These are phyloP conservation scores for Coemansia sp. DNA, from an alignment of 192 early-diverging fungal genomes.

Conservation along the genomic window DNA sequence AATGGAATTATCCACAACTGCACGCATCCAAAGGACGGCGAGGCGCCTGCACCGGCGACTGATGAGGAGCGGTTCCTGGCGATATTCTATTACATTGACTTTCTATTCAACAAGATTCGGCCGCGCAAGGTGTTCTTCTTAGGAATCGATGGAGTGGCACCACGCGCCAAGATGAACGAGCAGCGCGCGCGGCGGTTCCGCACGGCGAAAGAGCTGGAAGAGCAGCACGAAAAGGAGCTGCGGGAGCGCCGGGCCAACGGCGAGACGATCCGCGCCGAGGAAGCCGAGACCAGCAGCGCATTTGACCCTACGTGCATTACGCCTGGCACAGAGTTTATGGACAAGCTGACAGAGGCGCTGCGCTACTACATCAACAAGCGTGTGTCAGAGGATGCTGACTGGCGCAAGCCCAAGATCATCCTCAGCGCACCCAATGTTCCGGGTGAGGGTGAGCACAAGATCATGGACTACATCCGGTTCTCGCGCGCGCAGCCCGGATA, in stretches of 20 bases:
- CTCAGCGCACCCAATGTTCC: constrained; percentile 93
- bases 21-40: constrained; percentile 65
- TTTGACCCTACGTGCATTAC: constrained; percentile 99
- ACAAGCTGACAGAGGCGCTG: constrained; percentile 78
- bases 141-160: constrained; percentile 98
- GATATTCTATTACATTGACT: constrained; percentile 95
- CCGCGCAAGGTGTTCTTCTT: constrained; percentile 95
- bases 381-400: constrained; percentile 84
- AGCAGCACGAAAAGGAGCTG: constrained; percentile 31
- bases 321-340: constrained; percentile 97
- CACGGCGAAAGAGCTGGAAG: constrained; percentile 73
- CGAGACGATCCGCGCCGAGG: constrained; percentile 49
- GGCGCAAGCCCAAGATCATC: constrained; percentile 84
- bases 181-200: constrained; percentile 97
- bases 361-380: constrained; percentile 86
- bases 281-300: constrained; percentile 53
- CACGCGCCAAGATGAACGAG: constrained; percentile 99
- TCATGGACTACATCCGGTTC: constrained; percentile 94
- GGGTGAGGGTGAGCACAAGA: constrained; percentile 99
- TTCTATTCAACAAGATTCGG: constrained; percentile 87
- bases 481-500: constrained; percentile 76
- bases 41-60: constrained; percentile 79
- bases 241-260: constrained; percentile 52
- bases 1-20: constrained; percentile 93
- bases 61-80: constrained; percentile 95